phyloP scores from a whole-genome alignment of 495 filamentous ascomycete genomes.

The Penicillium daleae region DNA sequence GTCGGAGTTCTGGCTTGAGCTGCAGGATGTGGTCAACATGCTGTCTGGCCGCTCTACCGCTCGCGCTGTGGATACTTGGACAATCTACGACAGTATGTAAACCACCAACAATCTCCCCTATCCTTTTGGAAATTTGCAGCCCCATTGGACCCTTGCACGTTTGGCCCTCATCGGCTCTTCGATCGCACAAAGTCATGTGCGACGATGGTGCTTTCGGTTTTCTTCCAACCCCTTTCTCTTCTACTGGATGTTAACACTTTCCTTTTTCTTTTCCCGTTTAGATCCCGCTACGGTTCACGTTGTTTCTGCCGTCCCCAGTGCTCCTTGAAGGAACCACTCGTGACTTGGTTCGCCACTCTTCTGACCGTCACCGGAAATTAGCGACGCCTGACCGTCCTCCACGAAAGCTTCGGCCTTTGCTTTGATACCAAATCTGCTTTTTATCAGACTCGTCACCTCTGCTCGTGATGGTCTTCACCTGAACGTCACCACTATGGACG shows the following conservation, averaged over 20 bases:
- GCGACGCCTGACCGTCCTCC: neutral
- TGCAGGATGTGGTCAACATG: constrained; percentile 83
- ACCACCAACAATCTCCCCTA: constrained; percentile 22
- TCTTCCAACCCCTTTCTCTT: neutral
- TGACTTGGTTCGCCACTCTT: constrained; percentile 8
- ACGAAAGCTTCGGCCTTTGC: neutral
- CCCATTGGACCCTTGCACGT: neutral
- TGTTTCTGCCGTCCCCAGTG: constrained; percentile 27
- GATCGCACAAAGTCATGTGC: neutral
- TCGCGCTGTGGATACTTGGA: constrained; percentile 28
- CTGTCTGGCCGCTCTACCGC: constrained; percentile 68
- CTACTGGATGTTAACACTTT: constrained; percentile 25
- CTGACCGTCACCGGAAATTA: constrained; percentile 8
- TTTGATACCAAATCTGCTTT: constrained; percentile 8
- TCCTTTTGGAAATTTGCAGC: constrained; percentile 12
- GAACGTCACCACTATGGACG: constrained; percentile 12
- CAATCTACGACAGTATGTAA: constrained; percentile 43
- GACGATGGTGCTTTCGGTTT: neutral
- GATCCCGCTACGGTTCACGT: constrained; percentile 27
- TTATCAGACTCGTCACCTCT: neutral
- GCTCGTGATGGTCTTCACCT: neutral
- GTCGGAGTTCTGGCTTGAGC: constrained; percentile 79
- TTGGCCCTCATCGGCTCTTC: neutral
- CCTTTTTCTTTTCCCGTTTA: constrained; percentile 10
- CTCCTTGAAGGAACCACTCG: constrained; percentile 23